Base-by-base conservation (phyloP, 1,284 basidiomycete species). In the Cryptococcus sp. region DNA sequence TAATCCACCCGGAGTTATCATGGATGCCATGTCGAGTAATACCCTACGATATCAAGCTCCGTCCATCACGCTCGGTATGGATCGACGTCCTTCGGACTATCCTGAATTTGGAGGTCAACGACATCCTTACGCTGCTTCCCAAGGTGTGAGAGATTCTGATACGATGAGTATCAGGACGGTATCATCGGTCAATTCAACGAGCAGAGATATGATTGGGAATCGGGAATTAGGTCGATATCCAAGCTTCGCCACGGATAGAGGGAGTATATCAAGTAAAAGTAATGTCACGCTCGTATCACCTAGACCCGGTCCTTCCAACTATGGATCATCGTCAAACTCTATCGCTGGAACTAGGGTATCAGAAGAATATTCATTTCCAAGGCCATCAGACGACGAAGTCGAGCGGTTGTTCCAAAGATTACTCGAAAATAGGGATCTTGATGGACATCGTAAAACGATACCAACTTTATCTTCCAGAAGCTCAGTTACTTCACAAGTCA, bases 341-440 rank as follows among this genome's bases (percentile, higher is more conserved):
- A 44, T 59, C 49, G 58, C 59, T 5, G 51, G 60, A 23, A 55
- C 47, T 48, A 13, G 52, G n/a, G 35, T 56, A 30, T 56, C 57
- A 6, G 85, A 87, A 34, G 85, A 86, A 45, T 91, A 90, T 66
- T 61, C 79, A 56, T 88, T 90, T 57, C 83, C 85, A 5, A 82
- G 87, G 7, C 92, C 91, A 10, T 82, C 80, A 10, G 84, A 88
- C 60, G 82, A 84, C 43, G 85, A 89, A 55, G 85, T 96, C 41
- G 86, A 92, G 69, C 77, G 76, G 2, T 76, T 92, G 54, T 95
- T 94, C 70, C 83, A 88, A 60, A 83, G 84, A 54, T 83, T 94
- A 51, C 82, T 84, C 61, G 81, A 82, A 49, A 85, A 83, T 51
- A 83, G 88, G 44, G 86, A 84, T 62, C 72, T 90, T 8, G 82